Base-by-base conservation (phyloP, 495 filamentous ascomycete genomes). In the Elasticomyces elasticus region DNA sequence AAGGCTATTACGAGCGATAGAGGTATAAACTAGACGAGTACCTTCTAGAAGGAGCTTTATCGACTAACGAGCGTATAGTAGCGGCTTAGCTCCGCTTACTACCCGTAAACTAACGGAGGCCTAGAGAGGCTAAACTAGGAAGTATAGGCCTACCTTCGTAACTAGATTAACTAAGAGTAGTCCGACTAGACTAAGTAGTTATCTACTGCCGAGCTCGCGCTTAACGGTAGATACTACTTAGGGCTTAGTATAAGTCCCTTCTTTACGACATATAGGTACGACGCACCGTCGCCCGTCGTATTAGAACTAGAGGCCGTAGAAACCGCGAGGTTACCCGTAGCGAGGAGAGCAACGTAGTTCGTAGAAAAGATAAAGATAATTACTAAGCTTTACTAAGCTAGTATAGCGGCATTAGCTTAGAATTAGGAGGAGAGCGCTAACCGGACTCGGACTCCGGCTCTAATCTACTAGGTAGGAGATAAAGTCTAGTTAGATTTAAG, bases 101-200 rank as follows among this genome's bases (percentile, higher is more conserved):
- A 43, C 40, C 40, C 20, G 20, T 43, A 43, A 43, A 43, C 40
- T 7, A 17, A 43, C 22, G 20, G 40, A 43, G 40, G 40, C 40
- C 40, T 43, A 43, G 40, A 43, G 22, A n/a, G 40, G 22, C 6
- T 43, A 43, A 43, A 43, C 40, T 43, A 43, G 40, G 40, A 43
- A n/a, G 22, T 43, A 6, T 43, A 43, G 17, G 40, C 40, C 40
- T 43, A 43, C 22, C 40, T 43, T 9, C 17, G 17, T 7, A 43
- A 43, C 40, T 43, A 17, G 9, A 43, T 43, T 43, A 43, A 43
- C 17, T 43, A 43, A 6, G 17, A 43, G 40, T 17, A 43, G 17
- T 43, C 40, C 22, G 40, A 43, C 40, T 43, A 43, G 40, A 43
- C 9, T 10, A 6, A 23, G 40, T 43, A 43, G 40, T 43, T 43